Evolutionary conservation across 192 early-diverging fungal species (phyloP).

Genomic region (Backusella psychrophila): DNA sequence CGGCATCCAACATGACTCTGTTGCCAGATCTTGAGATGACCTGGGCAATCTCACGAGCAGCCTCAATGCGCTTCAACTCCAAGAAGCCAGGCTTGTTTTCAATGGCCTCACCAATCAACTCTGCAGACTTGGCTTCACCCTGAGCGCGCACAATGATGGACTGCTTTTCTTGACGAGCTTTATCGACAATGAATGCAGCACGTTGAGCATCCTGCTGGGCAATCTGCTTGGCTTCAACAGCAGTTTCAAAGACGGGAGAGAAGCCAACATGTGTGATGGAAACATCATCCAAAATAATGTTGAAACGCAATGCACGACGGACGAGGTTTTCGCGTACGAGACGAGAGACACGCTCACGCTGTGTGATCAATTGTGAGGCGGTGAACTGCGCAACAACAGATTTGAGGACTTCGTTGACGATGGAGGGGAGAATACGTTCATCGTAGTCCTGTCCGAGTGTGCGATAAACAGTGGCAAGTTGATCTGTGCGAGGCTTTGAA

Average conservation of each 20-base stretch:
- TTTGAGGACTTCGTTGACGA: constrained; percentile 98
- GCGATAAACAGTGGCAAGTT: constrained; percentile 82
- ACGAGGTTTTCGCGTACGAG: constrained; percentile 87
- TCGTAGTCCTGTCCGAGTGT: constrained; percentile 93
- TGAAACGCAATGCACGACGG: constrained; percentile 79
- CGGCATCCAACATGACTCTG: constrained; percentile 88
- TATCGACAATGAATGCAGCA: constrained; percentile 92
- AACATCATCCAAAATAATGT: constrained; percentile 94
- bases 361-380: constrained; percentile 96
- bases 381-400: constrained; percentile 99
- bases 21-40: constrained; percentile 83
- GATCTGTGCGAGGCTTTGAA: constrained; percentile 78
- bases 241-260: constrained; percentile 88
- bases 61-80: constrained; percentile 89
- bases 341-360: constrained; percentile 91
- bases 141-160: constrained; percentile 95
- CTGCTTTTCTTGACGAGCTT: constrained; percentile 95
- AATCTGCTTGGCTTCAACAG: constrained; percentile 99
- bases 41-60: constrained; percentile 90
- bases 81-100: constrained; percentile 97
- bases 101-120: constrained; percentile 95
- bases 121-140: constrained; percentile 93
- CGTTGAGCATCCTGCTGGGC: constrained; percentile 98
- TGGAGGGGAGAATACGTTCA: constrained; percentile 95
- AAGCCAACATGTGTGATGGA: constrained; percentile 97